Evolutionary conservation across 2,329 filamentous ascomycete genomes (phyloP), one percentile per base, ranked within the genome.

Genomic region (Claviceps spartinae): DNA sequence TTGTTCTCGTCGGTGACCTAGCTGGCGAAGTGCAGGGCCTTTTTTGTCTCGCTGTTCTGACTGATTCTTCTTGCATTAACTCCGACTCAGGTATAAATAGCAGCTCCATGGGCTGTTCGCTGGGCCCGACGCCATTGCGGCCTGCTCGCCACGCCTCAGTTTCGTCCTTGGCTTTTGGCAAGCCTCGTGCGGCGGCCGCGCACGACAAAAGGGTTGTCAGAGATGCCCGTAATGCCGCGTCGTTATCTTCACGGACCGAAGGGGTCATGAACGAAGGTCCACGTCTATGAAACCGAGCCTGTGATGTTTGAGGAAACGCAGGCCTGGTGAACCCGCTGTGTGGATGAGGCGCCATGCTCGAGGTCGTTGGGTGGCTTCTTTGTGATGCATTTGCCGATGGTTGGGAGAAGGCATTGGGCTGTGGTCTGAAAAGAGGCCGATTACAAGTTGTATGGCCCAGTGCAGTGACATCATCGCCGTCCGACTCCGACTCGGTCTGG

Each of bases 121-220:
- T 72, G 3, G 70, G 69, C 5, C 73, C 66, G 43, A 75, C 63
- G 24, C 70, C 69, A 24, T 66, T 58, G 47, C 66, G 67, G 9
- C 62, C 58, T 13, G 58, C 54, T 14, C 63, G 56, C 48, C 65
- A 60, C 13, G 64, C 60, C 51, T 72, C 71, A 13, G 63, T 63
- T 51, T 75, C 72, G 48, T 75, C 72, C 48, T 73, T 72, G 16
- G 73, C 70, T 63, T 93, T 95, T 1, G 85, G 81, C 16, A 93
- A 73, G 4, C 86, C 85, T 44, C 93, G 80, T 1, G 91, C 93
- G 0, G 91, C 93, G 3, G 90, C 89, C 0, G 89, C 91, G 61
- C 88, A 95, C n/a, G 91, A 96, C 13, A 98, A 79, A 13, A 98
- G 77, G 0, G 93, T 97, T 1, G 89, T 95, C n/a, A 98, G 76